A percentile compares a stretch with the other conserved stretches of the same genome.
These are phyloP conservation scores for Diutina siamensis DNA, from an alignment of 1,139 yeast genomes.

Conservation along the genomic window DNA sequence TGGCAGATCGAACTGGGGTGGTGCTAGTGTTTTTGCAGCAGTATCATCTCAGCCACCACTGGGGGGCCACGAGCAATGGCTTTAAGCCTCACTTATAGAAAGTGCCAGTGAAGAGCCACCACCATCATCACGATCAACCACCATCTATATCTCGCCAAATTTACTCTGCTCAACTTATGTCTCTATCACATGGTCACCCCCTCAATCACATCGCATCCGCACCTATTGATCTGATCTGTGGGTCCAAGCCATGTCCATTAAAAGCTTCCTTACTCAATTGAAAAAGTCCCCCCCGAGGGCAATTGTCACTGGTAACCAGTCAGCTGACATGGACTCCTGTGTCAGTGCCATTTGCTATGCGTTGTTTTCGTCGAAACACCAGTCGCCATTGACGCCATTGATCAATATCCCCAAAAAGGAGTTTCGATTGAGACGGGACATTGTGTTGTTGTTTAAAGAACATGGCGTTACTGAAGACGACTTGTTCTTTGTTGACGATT, in stretches of 20 bases:
- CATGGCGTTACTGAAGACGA: constrained; percentile 36
- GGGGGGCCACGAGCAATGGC: too few relatives aligned
- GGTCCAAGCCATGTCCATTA: neutral
- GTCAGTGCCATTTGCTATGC: constrained; percentile 65
- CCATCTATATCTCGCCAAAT: too few relatives aligned
- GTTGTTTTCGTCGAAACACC: constrained; percentile 29
- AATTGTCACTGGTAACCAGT: constrained; percentile 76
- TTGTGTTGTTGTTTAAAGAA: constrained; percentile 39
- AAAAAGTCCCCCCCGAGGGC: neutral
- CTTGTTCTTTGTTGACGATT: constrained; percentile 59
- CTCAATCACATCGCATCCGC: too few relatives aligned
- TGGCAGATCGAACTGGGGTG: too few relatives aligned
- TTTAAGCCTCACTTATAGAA: too few relatives aligned
- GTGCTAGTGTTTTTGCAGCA: too few relatives aligned
- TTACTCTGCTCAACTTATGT: too few relatives aligned
- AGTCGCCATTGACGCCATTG: constrained; percentile 41
- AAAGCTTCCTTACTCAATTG: neutral
- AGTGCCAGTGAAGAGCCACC: too few relatives aligned
- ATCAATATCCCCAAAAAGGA: constrained; percentile 63
- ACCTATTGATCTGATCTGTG: too few relatives aligned
- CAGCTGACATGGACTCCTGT: constrained; percentile 80
- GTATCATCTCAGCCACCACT: too few relatives aligned
- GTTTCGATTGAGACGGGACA: constrained; percentile 59
- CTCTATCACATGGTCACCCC: too few relatives aligned
- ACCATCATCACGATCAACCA: too few relatives aligned